Evolutionary conservation across 1,139 yeast genomes (phyloP), one percentile per base, ranked within the genome.

Genomic region (Blastobotrys persicus): DNA sequence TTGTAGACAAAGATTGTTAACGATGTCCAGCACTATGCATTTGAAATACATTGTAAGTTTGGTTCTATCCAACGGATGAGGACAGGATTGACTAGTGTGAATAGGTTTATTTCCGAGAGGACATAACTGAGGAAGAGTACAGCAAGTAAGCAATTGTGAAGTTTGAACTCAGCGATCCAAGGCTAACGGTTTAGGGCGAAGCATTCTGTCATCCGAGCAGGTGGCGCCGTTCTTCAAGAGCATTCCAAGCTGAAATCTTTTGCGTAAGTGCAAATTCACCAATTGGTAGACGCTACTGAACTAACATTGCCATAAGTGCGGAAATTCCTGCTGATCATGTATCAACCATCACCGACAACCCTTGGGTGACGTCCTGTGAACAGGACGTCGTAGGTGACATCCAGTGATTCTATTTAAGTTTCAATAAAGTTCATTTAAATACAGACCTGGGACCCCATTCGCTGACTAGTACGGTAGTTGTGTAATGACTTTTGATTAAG

Each of bases 51-150:
- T 47, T 40, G 50, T 47, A 39, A 26, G 50, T 19, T n/a, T n/a
- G n/a, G n/a, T n/a, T n/a, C n/a, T n/a, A n/a, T 17, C 18, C 26
- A 18, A 12, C 5, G 16, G 18, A 11, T 35, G 14, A 19, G 4
- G 13, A 3, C 11, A 23, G 16, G 31, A 31, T 20, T 18, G 42
- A 19, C n/a, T n/a, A n/a, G n/a, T n/a, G n/a, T 5, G 9, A 23
- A 23, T 33, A 61, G 65, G 62, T 62, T 43, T 54, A 60, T 45
- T 59, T 62, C 54, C 61, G 61, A 48, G 63, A 60, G 44, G 48
- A 55, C 40, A 48, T 58, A 39, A 37, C 59, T 34, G 64, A 61
- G 44, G 55, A 45, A 26, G 63, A 55, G 32, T 50, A 58, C 53
- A 50, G 55, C 42, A 54, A 58, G 61, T 58, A 45, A 42, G 61